phyloP scores from a whole-genome alignment of 768 basidiomycete genomes.

The Mycena galericulata region DNA sequence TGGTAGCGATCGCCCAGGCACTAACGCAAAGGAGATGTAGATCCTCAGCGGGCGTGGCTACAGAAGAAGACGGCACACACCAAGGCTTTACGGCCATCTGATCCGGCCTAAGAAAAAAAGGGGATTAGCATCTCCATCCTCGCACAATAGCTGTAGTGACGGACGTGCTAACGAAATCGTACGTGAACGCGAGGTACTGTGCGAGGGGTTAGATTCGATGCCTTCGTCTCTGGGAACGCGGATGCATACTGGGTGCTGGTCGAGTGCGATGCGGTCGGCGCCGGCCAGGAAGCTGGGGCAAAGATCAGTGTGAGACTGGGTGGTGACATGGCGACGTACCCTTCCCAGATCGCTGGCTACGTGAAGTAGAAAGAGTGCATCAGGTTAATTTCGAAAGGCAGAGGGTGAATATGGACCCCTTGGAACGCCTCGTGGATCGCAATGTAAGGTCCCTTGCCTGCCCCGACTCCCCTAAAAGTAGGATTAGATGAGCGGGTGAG shows the following conservation, averaged over 20 bases:
- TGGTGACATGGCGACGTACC: slow-evolving; percentile 42
- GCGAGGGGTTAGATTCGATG: slow-evolving; percentile 32
- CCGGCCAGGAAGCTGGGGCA: slow-evolving; percentile 74
- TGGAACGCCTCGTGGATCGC: slow-evolving; percentile 77
- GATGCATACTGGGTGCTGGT: slow-evolving; percentile 81
- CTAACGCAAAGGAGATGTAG: slow-evolving; percentile 42
- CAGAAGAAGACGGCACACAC: slow-evolving; percentile 45
- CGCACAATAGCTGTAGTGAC: slow-evolving; percentile 32
- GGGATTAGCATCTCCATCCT: slow-evolving; percentile 11
- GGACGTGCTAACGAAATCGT: slow-evolving; percentile 53
- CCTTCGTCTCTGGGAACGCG: slow-evolving; percentile 52
- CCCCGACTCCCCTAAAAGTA: slow-evolving; percentile 69
- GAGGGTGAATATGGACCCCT: slow-evolving; percentile 50
- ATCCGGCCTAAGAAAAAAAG: slow-evolving; percentile 47
- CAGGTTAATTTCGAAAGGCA: neutral
- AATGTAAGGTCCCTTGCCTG: slow-evolving; percentile 66
- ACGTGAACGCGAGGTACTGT: slow-evolving; percentile 60
- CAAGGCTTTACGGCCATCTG: slow-evolving; percentile 57
- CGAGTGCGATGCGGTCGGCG: slow-evolving; percentile 80
- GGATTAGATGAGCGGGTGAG: slow-evolving; percentile 8
- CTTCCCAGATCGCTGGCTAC: slow-evolving; percentile 59
- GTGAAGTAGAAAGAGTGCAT: too few relatives aligned
- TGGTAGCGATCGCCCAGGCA: slow-evolving; percentile 61
- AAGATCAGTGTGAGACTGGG: neutral
- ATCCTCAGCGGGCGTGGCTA: slow-evolving; percentile 39